Base-by-base conservation (phyloP, 805 yeast genomes). In the Myxozyma kluyveri region DNA sequence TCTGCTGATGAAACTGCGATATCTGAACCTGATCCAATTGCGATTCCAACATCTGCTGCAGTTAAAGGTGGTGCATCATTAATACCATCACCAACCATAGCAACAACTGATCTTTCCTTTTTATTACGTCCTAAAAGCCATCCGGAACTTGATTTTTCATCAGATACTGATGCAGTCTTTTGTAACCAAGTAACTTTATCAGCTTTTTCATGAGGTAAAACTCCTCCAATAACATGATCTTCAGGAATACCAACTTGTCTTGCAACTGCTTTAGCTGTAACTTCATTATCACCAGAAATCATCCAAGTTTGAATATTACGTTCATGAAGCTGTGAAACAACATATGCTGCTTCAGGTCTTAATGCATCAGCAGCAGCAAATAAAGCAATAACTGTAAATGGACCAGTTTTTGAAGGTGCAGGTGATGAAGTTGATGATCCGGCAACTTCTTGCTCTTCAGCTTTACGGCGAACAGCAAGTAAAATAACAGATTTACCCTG, bases 31-130 rank as follows among this genome's bases (percentile, higher is more conserved):
- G 84, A 76, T 0, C 89, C 85, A 55, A 86, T 72, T 0, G 93
- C 89, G 42, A 86, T 75, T 2, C 93, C 93, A 19, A 86, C 82
- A 68, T 84, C 88, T 0, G 93, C 88, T 1, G 78, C 71, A 2
- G 88, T 78, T 46, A 86, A 69, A 0, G 93, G 88, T 1, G 91
- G 91, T 0, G 93, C 88, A 67, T 86, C 93, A 65, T 86, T 86
- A 31, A 86, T 81, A 19, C 93, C 93, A 62, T 86, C 93, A 7
- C 93, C 93, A 6, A 86, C 83, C 90, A 86, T 84, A 0, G 88
- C 89, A 2, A 82, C 83, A 21, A 78, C 62, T 2, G 74, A 67
- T 3, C 38, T 39, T 65, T 61, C 57, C 24, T 50, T 52, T 23
- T 49, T 33, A 31, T 48, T 56, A 14, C 61, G 58, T 18, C 60